Base-by-base conservation (phyloP, 2,329 filamentous ascomycete genomes). In the Trichoderma sp. region DNA sequence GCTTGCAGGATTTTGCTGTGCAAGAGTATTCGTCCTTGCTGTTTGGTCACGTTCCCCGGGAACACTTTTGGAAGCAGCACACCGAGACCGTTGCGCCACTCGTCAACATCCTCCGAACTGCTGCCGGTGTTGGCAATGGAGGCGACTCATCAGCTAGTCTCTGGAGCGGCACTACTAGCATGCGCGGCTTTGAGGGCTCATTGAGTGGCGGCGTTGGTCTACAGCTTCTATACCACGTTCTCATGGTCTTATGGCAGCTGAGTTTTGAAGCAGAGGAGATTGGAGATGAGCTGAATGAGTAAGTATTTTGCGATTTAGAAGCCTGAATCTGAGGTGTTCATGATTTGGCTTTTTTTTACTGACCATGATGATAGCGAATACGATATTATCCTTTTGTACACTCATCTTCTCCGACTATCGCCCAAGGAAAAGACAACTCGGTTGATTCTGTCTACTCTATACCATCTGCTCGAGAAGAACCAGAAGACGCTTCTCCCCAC, bases 361-460 rank as follows among this genome's bases (percentile, higher is more conserved):
- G 60, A 76, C 70, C 24, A 70, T 18, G 13, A 70, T 18, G 13
- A 26, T 72, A 97, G 94, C 74, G 94, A 97, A 80, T 93, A 97
- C 81, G 94, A 98, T 76, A 91, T 98, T 73, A 87, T 98, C 71
- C 86, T 94, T 58, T 87, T 98, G 55, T 97, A 97, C 79, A 94
- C 92, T n/a, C 92, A 96, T 73, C 89, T 99, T 46, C 85, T 99
- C 67, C 91, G 94, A 66, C 85, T 97, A 52, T 98, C 96, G 2
- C 94, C 95, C 55, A 99, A 99, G 80, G 96, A 98, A 79, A 99
- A 99, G 85, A 98, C 95, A 1, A 98, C 95, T 0, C 90, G 96
- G 34, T 86, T 99, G 66, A 88, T 97, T 56, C 86, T 98, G 55
- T 94, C 94, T 11, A 97, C 95, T 8, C 87, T 99, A 51, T 87